Base-by-base conservation (phyloP, 2,329 filamentous ascomycete species). In the Clonostachys rhizophaga region DNA sequence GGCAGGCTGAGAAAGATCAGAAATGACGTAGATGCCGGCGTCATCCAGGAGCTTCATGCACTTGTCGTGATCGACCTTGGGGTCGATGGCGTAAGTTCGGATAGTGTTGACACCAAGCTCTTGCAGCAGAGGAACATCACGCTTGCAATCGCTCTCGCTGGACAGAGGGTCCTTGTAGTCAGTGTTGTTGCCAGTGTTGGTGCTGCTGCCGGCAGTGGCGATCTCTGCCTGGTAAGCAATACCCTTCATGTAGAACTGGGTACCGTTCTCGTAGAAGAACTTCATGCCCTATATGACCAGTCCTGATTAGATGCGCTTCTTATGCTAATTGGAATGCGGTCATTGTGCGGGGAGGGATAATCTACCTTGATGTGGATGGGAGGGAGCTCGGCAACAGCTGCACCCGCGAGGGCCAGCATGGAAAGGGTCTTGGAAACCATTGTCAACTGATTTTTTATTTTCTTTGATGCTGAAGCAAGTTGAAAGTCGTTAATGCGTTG, bases 11-110 rank as follows among this genome's bases (percentile, higher is more conserved):
- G 86, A 87, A 56, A 99, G 74, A 75, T 99, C 94, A 55, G 91
- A 87, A 58, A 99, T 81, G 61, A 99, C 85, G 68, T 97, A 99
- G 75, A 99, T 97, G 61, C 91, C 92, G 48, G 87, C 88, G 50
- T 87, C 82, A 48, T 87, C 78, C 44, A 99, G 81, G 54, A 89
- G 67, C 56, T 78, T 74, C 91, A 99, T 96, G 75, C 94, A 97
- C 45, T 76, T 78, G 46, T 78, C 75, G 74, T 99, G 94, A 71
- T 95, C 77, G 55, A 76, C 67, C 14, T 76, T 81, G 20, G 92
- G 89, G 72, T 97, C 81, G 60, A 97, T 83, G 58, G 92, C 91
- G 68, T 99, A 99, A 48, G 94, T 91, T 68, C 94, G 92, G 68
- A 99, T 92, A 58, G 85, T 84, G 74, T 99, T 99, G 69, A 91